phyloP scores from a whole-genome alignment of 2,329 filamentous ascomycete species.

The Aspergillus fischeri region DNA sequence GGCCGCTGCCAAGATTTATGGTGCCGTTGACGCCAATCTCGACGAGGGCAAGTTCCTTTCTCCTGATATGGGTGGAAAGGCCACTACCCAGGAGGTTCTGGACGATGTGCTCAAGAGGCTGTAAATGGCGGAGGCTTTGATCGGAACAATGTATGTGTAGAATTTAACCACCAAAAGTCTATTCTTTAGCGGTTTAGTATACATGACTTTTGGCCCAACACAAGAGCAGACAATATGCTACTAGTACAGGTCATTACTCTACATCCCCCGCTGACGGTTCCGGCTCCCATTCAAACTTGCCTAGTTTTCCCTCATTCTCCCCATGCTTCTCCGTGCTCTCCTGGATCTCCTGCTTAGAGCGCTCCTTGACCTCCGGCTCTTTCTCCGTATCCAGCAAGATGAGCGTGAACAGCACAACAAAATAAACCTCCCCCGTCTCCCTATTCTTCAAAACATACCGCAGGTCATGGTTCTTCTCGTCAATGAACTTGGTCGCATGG shows the following conservation, averaged over 20 bases:
- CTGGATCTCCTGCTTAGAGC: slow-evolving; percentile 2
- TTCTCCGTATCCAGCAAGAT: slow-evolving; percentile 43
- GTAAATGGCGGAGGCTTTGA: slow-evolving; percentile 43
- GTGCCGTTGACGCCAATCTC: slow-evolving; percentile 85
- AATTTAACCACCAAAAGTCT: background rate
- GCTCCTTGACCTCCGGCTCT: slow-evolving; percentile 14
- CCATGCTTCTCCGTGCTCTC: slow-evolving; percentile 1
- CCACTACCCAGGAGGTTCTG: slow-evolving; percentile 80
- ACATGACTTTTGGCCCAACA: background rate
- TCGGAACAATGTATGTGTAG: slow-evolving; percentile 1
- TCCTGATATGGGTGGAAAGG: slow-evolving; percentile 85
- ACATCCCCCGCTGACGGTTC: slow-evolving; percentile 17
- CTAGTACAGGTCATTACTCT: slow-evolving; percentile 11
- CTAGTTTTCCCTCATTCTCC: slow-evolving; percentile 8
- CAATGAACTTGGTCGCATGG: slow-evolving; percentile 37
- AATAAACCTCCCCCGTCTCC: slow-evolving; percentile 67
- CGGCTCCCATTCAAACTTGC: slow-evolving; percentile 23
- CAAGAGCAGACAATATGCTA: background rate
- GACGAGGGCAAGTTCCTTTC: slow-evolving; percentile 77
- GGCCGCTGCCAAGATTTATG: slow-evolving; percentile 85
- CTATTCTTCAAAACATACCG: slow-evolving; percentile 90
- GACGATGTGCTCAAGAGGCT: slow-evolving; percentile 80
- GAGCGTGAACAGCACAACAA: slow-evolving; percentile 77
- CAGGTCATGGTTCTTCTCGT: slow-evolving; percentile 72
- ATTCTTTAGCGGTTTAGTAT: background rate